Percentiles rank a stretch among this genome's conserved stretches.
phyloP scores from a whole-genome alignment of 768 basidiomycete genomes.

The Piloderma croceum region DNA sequence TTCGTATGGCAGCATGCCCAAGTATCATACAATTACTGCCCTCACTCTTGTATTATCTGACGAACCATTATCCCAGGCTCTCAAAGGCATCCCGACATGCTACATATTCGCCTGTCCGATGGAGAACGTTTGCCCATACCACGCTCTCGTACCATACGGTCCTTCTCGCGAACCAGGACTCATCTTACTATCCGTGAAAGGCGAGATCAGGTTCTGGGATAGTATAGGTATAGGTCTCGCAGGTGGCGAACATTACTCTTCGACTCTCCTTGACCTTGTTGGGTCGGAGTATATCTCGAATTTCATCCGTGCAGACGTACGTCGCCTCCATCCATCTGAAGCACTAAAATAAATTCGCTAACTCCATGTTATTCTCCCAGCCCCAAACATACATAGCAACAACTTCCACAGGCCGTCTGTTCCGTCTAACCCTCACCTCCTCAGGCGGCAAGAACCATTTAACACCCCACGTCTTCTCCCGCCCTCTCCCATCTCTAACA shows the following conservation, averaged over 20 bases:
- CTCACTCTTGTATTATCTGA: conserved; percentile 3
- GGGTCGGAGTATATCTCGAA: conserved; percentile 61
- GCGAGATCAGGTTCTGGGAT: conserved; percentile 83
- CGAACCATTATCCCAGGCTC: conserved; percentile 31
- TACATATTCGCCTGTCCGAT: conserved; percentile 75
- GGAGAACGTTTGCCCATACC: conserved; percentile 36
- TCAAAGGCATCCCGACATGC: conserved; percentile 72
- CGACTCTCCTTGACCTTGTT: conserved; percentile 41
- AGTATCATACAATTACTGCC: conserved; percentile 24
- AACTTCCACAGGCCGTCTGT: conserved; percentile 62
- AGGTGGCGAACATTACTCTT: conserved; percentile 64
- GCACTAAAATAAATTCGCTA: too few relatives aligned
- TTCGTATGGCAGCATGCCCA: conserved; percentile 83
- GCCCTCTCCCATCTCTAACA: conserved; percentile 41
- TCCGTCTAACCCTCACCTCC: conserved; percentile 59
- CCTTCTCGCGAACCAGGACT: conserved; percentile 79
- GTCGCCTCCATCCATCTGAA: conserved; percentile 22
- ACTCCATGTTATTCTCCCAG: conserved; percentile 35
- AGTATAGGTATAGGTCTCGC: conserved; percentile 79
- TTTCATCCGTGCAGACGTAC: conserved; percentile 59
- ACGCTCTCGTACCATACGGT: conserved; percentile 59
- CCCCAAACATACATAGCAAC: conserved; percentile 63
- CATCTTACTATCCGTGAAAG: conserved; percentile 65
- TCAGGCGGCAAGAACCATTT: conserved; percentile 65
- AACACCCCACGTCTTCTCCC: conserved; percentile 53